These are phyloP conservation scores for Ceratorhiza oryzae-sativae DNA, from an alignment of 1,284 basidiomycete genomes.

Conservation along the genomic window DNA sequence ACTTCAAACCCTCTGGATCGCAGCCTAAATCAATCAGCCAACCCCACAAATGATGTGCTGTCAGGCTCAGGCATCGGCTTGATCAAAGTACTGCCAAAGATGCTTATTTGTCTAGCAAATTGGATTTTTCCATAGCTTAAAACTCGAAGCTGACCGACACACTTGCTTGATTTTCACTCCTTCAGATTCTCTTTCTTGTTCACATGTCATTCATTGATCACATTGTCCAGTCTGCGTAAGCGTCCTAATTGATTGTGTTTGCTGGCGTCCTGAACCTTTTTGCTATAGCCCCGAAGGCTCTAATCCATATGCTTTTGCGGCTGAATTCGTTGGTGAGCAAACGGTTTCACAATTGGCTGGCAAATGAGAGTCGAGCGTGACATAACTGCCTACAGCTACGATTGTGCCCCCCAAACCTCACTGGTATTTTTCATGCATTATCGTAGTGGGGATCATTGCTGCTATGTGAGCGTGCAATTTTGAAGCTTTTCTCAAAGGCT, in stretches of 20 bases:
- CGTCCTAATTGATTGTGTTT: neutral
- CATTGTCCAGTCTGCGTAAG: conserved; percentile 30
- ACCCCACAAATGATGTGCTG: neutral
- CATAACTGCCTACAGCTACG: neutral
- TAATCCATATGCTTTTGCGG: conserved; percentile 33
- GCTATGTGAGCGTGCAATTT: conserved; percentile 14
- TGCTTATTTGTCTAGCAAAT: neutral
- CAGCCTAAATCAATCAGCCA: neutral
- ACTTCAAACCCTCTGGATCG: neutral
- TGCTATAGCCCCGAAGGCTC: conserved; percentile 7
- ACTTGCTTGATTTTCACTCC: neutral
- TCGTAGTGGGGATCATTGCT: conserved; percentile 21
- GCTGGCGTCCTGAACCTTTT: neutral
- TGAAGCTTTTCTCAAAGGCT: neutral
- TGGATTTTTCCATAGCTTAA: neutral
- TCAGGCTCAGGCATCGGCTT: neutral
- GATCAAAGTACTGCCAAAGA: neutral
- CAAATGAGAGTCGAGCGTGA: neutral
- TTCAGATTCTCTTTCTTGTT: neutral
- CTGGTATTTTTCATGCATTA: conserved; percentile 32
- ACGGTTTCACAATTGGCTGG: too few relatives aligned
- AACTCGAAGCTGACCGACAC: neutral
- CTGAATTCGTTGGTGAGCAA: conserved; percentile 23
- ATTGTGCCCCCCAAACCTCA: conserved; percentile 26
- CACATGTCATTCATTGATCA: conserved; percentile 30